Base-by-base conservation (phyloP, 208 protist genomes). In the Wallacemonas collosoma region DNA sequence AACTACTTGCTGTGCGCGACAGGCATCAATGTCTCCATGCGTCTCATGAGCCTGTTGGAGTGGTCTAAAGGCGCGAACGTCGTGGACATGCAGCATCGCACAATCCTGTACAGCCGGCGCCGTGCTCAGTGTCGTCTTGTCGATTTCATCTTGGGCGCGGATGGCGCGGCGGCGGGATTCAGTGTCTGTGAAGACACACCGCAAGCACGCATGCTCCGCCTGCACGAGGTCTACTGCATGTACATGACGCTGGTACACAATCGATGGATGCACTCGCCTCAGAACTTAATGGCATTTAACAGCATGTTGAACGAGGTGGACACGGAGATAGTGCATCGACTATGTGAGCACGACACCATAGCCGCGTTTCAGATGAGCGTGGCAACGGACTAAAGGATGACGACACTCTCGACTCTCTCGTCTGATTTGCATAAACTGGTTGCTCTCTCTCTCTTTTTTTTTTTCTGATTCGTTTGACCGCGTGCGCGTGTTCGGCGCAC, bases 1-100 rank as follows among this genome's bases (percentile, higher is more conserved):
- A 78, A 90, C 53, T 94, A 87, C 67, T 73, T 93, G 36, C 61
- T 82, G 38, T 88, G 83, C 0, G 81, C 90, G 9, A 79, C 85
- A 3, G 86, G 91, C 2, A 81, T 97, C 38, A 97, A 96, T 71
- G 69, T 97, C 11, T 89, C 87, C 2, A 80, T 94, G 88, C 73
- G 80, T 4, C 75, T 95, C 2, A 73, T 92, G 47, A 79, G 82
- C 35, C 64, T 93, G 39, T 67, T 94, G 15, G 68, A 72, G 38
- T 47, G 92, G 40, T 75, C 54, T 61, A 7, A 54, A 2, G 65
- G 56, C 2, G 38, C 61, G 36, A 87, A 89, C 45, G 67, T 81
- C 64, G 4, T 90, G 44, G 76, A 67, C 56, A 54, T 77, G 50
- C 56, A 88, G 50, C 66, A 77, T 39, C 66, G 63, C 55, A 12